Evolutionary conservation across 139 green algal species (phyloP), one percentile per base, ranked within the genome.

Genomic region (Chlamydomonas schloesseri): DNA sequence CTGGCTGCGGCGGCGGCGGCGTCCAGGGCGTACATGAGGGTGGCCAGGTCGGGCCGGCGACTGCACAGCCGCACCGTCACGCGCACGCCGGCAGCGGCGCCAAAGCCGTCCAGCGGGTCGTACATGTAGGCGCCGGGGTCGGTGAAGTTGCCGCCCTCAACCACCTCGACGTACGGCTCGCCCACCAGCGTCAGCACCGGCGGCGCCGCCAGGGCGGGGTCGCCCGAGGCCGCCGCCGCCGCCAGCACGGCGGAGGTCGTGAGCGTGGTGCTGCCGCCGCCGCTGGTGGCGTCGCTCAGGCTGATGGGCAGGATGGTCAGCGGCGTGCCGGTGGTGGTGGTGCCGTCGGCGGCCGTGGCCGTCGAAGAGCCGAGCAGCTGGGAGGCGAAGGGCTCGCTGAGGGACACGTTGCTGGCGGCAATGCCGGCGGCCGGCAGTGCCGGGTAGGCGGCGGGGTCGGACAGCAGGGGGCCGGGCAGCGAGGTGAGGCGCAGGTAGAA

Each of bases 61-160:
- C 18, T 50, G 42, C 79, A 85, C 1, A 76, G 10, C 9, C 79
- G 79, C 18, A 76, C 46, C 3, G 79, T 29, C 20, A 76, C 79
- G 17, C 65, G 67, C 20, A 76, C 79, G 17, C 65, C 47, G 10
- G 23, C 67, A 8, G 69, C 67, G 15, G 42, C 15, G 23, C 34
- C n/a, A 34, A 85, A 85, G 8, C 79, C 79, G 29, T 85, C 79
- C 11, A 85, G 10, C 11, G 31, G 6, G 72, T 85, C 79, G 21
- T 58, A 85, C 24, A 76, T 31, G 20, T 58, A 76, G 46, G 47
- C 79, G 1, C 79, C 79, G 21, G 79, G 79, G 46, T 85, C 79
- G 0, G 47, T 77, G 31, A 76, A 85, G 23, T 29, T 76, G 20
- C n/a, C 31, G 37, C 8, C 29, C 67, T 85, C 79, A 23, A 70